Conservation (phyloP, 768 basidiomycete genomes). For the Podaxis mareebaensis region DNA sequence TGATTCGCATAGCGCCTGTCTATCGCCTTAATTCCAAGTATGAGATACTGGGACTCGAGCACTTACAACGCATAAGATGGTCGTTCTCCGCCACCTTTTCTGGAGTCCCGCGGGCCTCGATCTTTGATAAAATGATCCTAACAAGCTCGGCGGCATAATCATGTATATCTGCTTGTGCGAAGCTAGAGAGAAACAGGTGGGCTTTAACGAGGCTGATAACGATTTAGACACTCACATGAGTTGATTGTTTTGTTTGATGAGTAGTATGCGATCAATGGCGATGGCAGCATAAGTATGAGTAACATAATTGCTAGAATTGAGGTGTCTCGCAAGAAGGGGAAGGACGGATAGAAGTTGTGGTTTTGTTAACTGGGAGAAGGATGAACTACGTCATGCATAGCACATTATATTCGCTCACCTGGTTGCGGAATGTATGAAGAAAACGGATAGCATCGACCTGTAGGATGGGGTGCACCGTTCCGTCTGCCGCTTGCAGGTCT, state of each 20-base stretch:
- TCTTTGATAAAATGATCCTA: constrained; percentile 71
- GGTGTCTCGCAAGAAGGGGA: constrained; percentile 81
- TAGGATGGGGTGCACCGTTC: constrained; percentile 81
- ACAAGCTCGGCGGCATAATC: constrained; percentile 78
- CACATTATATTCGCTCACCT: constrained; percentile 47
- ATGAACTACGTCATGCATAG: constrained; percentile 4
- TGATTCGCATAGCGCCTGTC: constrained; percentile 90
- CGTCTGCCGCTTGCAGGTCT: constrained; percentile 73
- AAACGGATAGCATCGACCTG: constrained; percentile 97
- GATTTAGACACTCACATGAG: constrained; percentile 65
- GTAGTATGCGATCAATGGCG: constrained; percentile 94
- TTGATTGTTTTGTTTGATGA: constrained; percentile 78
- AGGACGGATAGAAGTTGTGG: constrained; percentile 90
- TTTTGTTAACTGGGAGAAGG: constrained; percentile 72
- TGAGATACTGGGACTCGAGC: constrained; percentile 12
- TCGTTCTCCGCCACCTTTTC: constrained; percentile 98
- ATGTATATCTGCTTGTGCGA: constrained; percentile 84
- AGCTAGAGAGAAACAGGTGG: constrained; percentile 46
- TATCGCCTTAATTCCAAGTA: neutral
- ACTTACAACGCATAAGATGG: constrained; percentile 94
- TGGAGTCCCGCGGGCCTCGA: constrained; percentile 76
- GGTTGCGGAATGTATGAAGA: constrained; percentile 93
- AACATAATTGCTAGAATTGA: constrained; percentile 84
- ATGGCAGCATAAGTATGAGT: constrained; percentile 96
- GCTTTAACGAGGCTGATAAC: neutral